Percentiles rank a stretch among this genome's conserved stretches.
phyloP scores from a whole-genome alignment of 164 flowering plant genomes.

The Dillenia turbinata region DNA sequence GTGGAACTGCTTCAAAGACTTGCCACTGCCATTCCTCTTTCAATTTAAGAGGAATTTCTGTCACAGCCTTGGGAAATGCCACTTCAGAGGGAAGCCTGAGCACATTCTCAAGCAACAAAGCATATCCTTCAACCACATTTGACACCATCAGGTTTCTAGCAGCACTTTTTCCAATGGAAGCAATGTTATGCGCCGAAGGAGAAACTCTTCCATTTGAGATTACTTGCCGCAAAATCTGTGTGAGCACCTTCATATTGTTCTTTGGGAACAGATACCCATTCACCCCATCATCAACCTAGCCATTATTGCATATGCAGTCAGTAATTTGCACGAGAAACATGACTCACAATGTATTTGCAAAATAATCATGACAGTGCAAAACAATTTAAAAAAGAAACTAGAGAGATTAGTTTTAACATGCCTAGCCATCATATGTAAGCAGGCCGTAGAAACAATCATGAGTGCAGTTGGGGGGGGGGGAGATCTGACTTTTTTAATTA shows the following conservation, averaged over 20 bases:
- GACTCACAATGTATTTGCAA: too few relatives aligned
- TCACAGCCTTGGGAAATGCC: slow-evolving; percentile 42
- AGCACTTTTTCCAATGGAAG: slow-evolving; percentile 54
- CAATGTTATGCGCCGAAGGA: slow-evolving; percentile 49
- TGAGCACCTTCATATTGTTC: slow-evolving; percentile 48
- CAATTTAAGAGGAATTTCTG: slow-evolving; percentile 41
- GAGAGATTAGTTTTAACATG: too few relatives aligned
- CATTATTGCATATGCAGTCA: slow-evolving; percentile 32
- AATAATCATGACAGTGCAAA: not conserved
- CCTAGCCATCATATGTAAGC: too few relatives aligned
- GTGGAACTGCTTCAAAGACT: slow-evolving; percentile 39
- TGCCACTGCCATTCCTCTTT: slow-evolving; percentile 84
- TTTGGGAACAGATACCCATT: slow-evolving; percentile 88
- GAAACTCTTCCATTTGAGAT: slow-evolving; percentile 66
- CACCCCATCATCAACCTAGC: slow-evolving; percentile 82
- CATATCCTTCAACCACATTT: slow-evolving; percentile 75
- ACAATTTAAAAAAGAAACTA: not conserved
- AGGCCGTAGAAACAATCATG: too few relatives aligned
- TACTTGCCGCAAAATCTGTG: slow-evolving; percentile 45
- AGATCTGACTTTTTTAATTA: too few relatives aligned
- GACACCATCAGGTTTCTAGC: slow-evolving; percentile 70
- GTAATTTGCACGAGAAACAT: slow-evolving; percentile 7
- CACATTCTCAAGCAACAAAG: slow-evolving; percentile 59
- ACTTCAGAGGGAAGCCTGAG: slow-evolving; percentile 84
- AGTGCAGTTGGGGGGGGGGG: too few relatives aligned